Percentiles rank a stretch among this genome's conserved stretches.
These are phyloP conservation scores for Chlorophyllum brunneum DNA, from an alignment of 768 basidiomycete species.

Conservation along the genomic window DNA sequence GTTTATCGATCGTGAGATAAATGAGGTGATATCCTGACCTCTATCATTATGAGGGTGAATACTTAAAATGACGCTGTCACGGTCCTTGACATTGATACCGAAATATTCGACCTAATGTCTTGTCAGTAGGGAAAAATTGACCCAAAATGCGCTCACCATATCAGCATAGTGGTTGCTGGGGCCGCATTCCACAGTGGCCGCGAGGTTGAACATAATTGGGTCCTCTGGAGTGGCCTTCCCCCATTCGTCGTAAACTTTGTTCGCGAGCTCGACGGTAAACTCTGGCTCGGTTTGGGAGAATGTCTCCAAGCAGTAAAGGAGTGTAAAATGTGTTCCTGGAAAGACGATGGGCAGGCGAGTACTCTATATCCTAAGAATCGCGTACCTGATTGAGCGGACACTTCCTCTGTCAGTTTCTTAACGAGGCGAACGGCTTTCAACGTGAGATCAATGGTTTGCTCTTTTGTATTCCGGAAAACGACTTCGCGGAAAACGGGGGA, in stretches of 20 bases:
- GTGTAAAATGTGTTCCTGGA: conserved; percentile 34
- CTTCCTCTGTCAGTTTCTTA: conserved; percentile 80
- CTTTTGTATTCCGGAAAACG: conserved; percentile 90
- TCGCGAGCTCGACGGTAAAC: conserved; percentile 88
- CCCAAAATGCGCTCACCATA: conserved; percentile 50
- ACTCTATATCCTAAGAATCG: conserved; percentile 68
- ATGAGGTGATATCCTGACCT: conserved; percentile 45
- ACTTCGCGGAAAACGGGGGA: conserved; percentile 86
- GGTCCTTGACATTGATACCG: conserved; percentile 76
- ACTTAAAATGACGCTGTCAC: conserved; percentile 86
- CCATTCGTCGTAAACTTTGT: conserved; percentile 90
- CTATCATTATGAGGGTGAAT: conserved; percentile 96
- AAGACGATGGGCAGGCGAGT: background rate
- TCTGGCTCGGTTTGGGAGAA: conserved; percentile 98
- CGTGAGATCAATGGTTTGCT: conserved; percentile 87
- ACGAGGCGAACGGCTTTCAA: conserved; percentile 82
- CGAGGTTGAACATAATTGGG: conserved; percentile 95
- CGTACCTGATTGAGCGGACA: conserved; percentile 76
- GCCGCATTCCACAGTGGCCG: conserved; percentile 93
- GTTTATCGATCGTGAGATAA: background rate
- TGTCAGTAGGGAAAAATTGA: background rate
- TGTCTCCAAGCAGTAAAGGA: conserved; percentile 87
- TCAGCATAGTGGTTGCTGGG: conserved; percentile 98
- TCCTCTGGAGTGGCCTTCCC: conserved; percentile 75
- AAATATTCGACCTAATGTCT: conserved; percentile 82